Percentiles rank a stretch among this genome's conserved stretches.
Evolutionary conservation across 257 asterid species (phyloP).

Genomic region (Parsonsia alboflavescens): DNA sequence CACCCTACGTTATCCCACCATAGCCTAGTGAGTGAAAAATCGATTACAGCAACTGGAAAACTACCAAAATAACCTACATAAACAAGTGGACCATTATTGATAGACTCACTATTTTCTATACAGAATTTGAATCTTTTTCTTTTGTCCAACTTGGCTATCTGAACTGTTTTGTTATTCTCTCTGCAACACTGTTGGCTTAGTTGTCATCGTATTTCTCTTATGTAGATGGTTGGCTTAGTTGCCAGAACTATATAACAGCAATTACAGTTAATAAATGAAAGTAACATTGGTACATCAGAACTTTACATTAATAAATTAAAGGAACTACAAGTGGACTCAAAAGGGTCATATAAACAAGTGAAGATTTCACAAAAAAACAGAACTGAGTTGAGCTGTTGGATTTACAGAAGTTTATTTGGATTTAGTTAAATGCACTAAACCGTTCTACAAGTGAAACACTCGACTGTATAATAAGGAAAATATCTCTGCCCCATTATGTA

Average conservation of each 20-base stretch:
- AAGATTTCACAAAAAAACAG: neutral
- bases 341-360: neutral
- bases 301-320: neutral
- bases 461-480: neutral
- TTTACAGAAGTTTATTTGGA: neutral
- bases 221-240: too few relatives aligned
- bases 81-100: neutral
- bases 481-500: neutral
- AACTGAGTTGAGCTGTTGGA: neutral
- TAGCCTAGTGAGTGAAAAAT: neutral
- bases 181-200: too few relatives aligned
- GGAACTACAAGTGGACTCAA: neutral
- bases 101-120: neutral
- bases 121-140: too few relatives aligned
- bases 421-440: neutral
- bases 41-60: neutral
- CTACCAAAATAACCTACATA: neutral
- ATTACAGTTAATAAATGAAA: neutral
- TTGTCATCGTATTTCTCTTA: too few relatives aligned
- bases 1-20: neutral
- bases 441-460: neutral
- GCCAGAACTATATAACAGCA: too few relatives aligned
- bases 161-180: too few relatives aligned
- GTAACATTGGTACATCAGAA: neutral
- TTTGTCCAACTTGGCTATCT: too few relatives aligned